Evolutionary conservation across 345 rosid species (phyloP).

Genomic region (Salix suchowensis): DNA sequence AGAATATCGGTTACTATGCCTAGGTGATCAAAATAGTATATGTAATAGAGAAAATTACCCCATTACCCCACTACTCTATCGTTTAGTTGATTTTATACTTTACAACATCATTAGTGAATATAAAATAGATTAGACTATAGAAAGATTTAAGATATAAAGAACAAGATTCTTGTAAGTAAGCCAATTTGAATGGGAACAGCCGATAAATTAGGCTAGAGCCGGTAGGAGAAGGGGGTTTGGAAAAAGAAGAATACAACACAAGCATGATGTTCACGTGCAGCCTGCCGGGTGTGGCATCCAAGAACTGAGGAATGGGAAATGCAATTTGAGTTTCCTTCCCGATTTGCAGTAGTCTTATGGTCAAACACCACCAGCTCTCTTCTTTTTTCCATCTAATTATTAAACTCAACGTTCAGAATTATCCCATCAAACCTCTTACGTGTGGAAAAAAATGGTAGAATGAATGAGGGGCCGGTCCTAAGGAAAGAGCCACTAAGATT

Average conservation of each 20-base stretch:
- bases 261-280: background rate
- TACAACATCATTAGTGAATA: too few species aligned
- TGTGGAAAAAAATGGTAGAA: background rate
- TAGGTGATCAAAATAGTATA: too few species aligned
- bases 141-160: too few species aligned
- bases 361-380: background rate
- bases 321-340: background rate
- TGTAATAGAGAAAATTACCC: too few species aligned
- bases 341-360: background rate
- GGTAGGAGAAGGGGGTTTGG: too few species aligned
- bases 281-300: background rate
- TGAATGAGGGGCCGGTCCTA: background rate
- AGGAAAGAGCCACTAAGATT: conserved; percentile 11
- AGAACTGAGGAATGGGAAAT: conserved; percentile 2
- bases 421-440: background rate
- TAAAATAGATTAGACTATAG: too few species aligned
- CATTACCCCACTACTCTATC: too few species aligned
- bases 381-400: background rate
- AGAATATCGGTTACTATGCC: rapidly evolving
- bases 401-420: background rate
- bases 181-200: too few species aligned
- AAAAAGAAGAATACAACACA: background rate
- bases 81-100: too few species aligned
- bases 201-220: too few species aligned
- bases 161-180: too few species aligned